Conservation (phyloP, 345 rosid species). For the Acer saccharum region DNA sequence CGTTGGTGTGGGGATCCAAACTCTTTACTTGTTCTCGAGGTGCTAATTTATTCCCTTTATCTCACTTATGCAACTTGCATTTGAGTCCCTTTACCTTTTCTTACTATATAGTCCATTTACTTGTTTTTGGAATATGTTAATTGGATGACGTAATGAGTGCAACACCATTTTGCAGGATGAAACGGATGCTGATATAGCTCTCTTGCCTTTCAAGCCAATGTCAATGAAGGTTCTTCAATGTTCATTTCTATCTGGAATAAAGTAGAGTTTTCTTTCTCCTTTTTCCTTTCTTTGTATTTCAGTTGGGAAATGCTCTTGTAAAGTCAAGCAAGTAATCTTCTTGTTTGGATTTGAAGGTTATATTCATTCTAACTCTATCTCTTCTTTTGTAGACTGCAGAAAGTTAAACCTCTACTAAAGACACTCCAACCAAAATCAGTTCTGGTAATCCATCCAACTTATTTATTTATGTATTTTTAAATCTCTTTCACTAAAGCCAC, state of each 20-base stretch:
- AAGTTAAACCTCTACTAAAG: constrained; percentile 50
- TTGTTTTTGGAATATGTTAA: constrained; percentile 12
- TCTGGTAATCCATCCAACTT: constrained; percentile 47
- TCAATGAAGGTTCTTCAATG: constrained; percentile 82
- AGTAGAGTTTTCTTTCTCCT: constrained; percentile 31
- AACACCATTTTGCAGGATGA: constrained; percentile 54
- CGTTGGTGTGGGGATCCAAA: constrained; percentile 73
- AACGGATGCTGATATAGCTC: constrained; percentile 55
- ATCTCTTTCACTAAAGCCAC: constrained; percentile 1
- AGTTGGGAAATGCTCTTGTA: neutral
- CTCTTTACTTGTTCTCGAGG: constrained; percentile 83
- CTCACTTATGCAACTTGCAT: neutral
- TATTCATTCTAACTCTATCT: neutral
- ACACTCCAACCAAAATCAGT: constrained; percentile 64
- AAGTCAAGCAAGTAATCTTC: neutral
- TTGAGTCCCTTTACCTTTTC: neutral
- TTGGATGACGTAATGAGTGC: constrained; percentile 15
- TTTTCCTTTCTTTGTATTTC: neutral
- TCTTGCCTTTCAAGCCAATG: constrained; percentile 73
- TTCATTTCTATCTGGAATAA: constrained; percentile 78
- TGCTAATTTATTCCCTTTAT: constrained; percentile 23
- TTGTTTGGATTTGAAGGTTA: neutral
- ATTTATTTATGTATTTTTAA: neutral
- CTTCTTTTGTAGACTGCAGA: constrained; percentile 43
- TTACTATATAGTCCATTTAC: neutral